Base-by-base conservation (phyloP, 805 yeast species). In the Groenewaldozyma salmanticensis region DNA sequence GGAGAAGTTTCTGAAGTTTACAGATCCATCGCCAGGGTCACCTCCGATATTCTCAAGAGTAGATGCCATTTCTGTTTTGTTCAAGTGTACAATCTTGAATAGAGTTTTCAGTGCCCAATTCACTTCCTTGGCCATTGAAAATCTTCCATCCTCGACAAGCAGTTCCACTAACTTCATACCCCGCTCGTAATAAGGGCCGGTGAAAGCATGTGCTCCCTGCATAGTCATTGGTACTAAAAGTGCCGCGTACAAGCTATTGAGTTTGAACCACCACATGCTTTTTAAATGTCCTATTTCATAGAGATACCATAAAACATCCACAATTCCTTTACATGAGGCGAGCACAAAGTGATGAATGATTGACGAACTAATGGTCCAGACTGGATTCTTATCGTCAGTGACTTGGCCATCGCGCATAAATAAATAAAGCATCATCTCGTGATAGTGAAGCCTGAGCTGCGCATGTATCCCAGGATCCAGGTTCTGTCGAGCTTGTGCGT, bases 91-190 rank as follows among this genome's bases (percentile, higher is more conserved):
- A 50, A 75, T 66, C 44, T 70, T 72, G 51, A 73, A 74, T 43
- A 74, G 59, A 64, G 70, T 71, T 45, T 74, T 74, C 33, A 77
- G 50, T 1, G 72, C 75, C 83, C 82, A 77, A n/a, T 74, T 50
- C 50, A 79, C 74, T 52, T 77, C 82, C 34, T 67, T 64, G 9
- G 70, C 72, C 83, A 77, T 77, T 7, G 43, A 42, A 38, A 55
- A 52, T 34, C 55, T 42, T n/a, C 52, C 54, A 17, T 52, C 52
- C 2, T 31, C 40, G 2, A 43, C 52, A 3, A 53, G 31, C 18
- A 27, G 39, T 5, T 49, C 50, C 4, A 52, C 41, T 5, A 51
- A 29, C 5, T 31, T 29, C 5, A 52, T 40, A 6, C 52, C 53
- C 34, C 38, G 38, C 5, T 36, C 31, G 20, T 52, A 35, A 15